phyloP scores from a whole-genome alignment of 306 rosid species.

The Macrotyloma uniflorum region DNA sequence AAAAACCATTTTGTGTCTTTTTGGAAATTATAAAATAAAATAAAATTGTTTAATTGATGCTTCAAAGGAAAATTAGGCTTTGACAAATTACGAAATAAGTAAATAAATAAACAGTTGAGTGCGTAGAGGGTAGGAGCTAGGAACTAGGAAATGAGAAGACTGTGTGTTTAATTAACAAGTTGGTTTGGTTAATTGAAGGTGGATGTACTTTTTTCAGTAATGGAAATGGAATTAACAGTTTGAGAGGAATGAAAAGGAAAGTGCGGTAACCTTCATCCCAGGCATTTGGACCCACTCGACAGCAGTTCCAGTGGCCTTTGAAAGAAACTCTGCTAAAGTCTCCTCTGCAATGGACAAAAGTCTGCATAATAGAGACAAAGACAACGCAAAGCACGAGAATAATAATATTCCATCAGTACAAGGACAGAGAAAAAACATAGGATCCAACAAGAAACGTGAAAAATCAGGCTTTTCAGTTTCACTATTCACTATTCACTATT shows the following conservation, averaged over 20 bases:
- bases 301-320: constrained; percentile 99
- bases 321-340: constrained; percentile 99
- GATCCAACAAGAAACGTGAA: constrained; percentile 11
- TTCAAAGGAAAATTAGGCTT: background rate
- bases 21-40: background rate
- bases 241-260: constrained; percentile 13
- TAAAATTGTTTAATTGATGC: background rate
- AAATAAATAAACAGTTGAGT: background rate
- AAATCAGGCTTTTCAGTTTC: background rate
- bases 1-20: background rate
- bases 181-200: constrained; percentile 49
- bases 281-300: constrained; percentile 99
- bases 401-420: constrained; percentile 35
- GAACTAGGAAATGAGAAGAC: background rate
- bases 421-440: constrained; percentile 6
- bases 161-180: background rate
- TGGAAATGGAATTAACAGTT: background rate
- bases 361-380: constrained; percentile 53
- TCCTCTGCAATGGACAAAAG: constrained; percentile 99
- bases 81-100: background rate
- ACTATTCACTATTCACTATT: constrained; percentile 39
- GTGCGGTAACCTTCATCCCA: constrained; percentile 89
- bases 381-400: constrained; percentile 34
- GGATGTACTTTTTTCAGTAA: constrained; percentile 14
- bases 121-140: background rate